These are phyloP conservation scores for Serpula lacrymans DNA, from an alignment of 768 basidiomycete species.

Conservation along the genomic window DNA sequence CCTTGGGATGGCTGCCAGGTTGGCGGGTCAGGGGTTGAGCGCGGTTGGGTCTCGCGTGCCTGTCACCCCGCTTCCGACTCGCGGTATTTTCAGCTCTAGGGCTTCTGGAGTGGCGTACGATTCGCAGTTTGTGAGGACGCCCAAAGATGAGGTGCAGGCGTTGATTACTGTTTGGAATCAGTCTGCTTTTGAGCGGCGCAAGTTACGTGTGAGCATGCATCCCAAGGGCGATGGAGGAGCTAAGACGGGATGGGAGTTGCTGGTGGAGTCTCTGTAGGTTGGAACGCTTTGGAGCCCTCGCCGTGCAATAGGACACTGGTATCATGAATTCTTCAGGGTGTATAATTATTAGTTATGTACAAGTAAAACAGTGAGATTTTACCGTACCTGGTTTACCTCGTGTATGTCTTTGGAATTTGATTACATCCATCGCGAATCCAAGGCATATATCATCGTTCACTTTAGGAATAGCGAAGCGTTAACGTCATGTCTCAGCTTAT, in stretches of 20 bases:
- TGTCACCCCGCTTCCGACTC: constrained; percentile 8
- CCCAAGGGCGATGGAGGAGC: constrained; percentile 2
- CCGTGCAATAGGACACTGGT: too few species aligned
- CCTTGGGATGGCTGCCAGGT: constrained; percentile 23
- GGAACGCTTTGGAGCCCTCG: too few species aligned
- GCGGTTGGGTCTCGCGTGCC: constrained; percentile 22
- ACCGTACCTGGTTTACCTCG: too few species aligned
- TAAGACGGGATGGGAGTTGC: constrained; percentile 10
- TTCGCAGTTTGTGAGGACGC: constrained; percentile 13
- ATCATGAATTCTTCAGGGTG: too few species aligned
- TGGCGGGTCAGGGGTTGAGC: constrained; percentile 16
- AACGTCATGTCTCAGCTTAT: too few species aligned
- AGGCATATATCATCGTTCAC: too few species aligned
- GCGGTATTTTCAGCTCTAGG: constrained; percentile 14
- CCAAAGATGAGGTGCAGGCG: constrained; percentile 19
- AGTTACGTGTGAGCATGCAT: constrained; percentile 18
- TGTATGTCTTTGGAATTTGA: too few species aligned
- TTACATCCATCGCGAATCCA: too few species aligned
- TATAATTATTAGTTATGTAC: too few species aligned
- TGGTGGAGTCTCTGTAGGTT: constrained; percentile 23
- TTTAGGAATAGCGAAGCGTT: too few species aligned
- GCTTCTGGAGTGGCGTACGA: constrained; percentile 17
- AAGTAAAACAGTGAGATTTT: too few species aligned
- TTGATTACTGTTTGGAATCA: constrained; percentile 27
- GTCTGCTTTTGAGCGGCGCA: constrained; percentile 29